A percentile compares a stretch with the other conserved stretches of the same genome.
phyloP scores from a whole-genome alignment of 1,284 basidiomycete genomes.

The Clitocybe nebularis region DNA sequence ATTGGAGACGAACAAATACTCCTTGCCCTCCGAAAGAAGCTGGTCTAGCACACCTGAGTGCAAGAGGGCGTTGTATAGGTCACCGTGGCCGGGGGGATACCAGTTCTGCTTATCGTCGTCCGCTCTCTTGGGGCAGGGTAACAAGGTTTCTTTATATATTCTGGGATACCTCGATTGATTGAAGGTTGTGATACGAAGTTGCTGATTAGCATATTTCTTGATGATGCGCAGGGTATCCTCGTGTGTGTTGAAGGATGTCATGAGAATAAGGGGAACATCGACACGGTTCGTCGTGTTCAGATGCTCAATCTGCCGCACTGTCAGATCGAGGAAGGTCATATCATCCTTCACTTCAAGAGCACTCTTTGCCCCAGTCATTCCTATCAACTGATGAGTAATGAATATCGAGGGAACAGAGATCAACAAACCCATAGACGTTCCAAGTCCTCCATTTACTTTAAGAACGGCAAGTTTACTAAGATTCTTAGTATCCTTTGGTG shows the following conservation, averaged over 20 bases:
- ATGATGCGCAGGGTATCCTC: constrained; percentile 97
- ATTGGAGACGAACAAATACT: constrained; percentile 99
- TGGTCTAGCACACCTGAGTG: constrained; percentile 97
- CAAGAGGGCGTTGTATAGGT: constrained; percentile 89
- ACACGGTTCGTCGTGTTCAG: constrained; percentile 70
- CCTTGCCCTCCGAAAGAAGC: constrained; percentile 92
- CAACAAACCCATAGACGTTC: constrained; percentile 87
- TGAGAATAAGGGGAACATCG: constrained; percentile 96
- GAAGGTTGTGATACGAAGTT: constrained; percentile 92
- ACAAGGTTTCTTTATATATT: constrained; percentile 91
- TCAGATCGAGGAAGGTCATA: constrained; percentile 99
- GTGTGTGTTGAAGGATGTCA: constrained; percentile 99
- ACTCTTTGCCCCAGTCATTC: constrained; percentile 92
- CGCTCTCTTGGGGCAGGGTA: constrained; percentile 85
- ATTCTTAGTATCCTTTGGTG: constrained; percentile 61
- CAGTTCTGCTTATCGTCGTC: constrained; percentile 94
- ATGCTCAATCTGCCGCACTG: constrained; percentile 95
- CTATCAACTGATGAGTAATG: constrained; percentile 30
- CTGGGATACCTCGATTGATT: constrained; percentile 99
- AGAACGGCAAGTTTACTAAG: constrained; percentile 96
- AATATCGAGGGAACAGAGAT: not conserved
- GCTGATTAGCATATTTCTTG: constrained; percentile 99
- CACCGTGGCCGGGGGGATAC: constrained; percentile 99
- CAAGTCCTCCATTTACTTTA: constrained; percentile 99
- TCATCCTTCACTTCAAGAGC: constrained; percentile 93